Percentiles rank a stretch among this genome's conserved stretches.
phyloP scores from a whole-genome alignment of 2,329 filamentous ascomycete genomes.

The Trichophyton verrucosum region DNA sequence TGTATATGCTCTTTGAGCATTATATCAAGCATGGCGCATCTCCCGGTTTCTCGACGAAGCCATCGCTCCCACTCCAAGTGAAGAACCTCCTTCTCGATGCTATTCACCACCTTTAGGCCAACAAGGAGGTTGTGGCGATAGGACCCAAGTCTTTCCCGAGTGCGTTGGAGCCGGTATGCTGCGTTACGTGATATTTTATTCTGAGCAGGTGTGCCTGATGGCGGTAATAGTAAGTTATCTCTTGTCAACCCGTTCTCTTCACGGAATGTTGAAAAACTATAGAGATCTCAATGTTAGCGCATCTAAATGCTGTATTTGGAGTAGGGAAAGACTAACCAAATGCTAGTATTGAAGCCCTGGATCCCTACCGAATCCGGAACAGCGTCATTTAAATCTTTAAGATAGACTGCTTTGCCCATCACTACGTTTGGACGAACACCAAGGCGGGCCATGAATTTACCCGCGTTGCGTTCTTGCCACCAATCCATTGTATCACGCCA shows the following conservation, averaged over 20 bases:
- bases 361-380: slow-evolving; percentile 29
- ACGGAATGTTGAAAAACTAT: slow-evolving; percentile 31
- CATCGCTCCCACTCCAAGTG: slow-evolving; percentile 88
- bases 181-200: slow-evolving; percentile 24
- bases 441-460: slow-evolving; percentile 66
- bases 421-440: slow-evolving; percentile 66
- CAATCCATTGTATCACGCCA: slow-evolving; percentile 62
- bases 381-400: slow-evolving; percentile 64
- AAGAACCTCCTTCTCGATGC: slow-evolving; percentile 73
- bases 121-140: slow-evolving; percentile 87
- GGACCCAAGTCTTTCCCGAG: slow-evolving; percentile 67
- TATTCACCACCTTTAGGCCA: slow-evolving; percentile 79
- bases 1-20: slow-evolving; percentile 29
- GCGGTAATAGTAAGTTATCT: slow-evolving; percentile 17
- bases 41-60: slow-evolving; percentile 63
- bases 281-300: neutral
- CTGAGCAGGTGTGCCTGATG: slow-evolving; percentile 15
- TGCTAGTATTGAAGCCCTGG: slow-evolving; percentile 20
- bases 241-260: slow-evolving; percentile 27
- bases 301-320: neutral
- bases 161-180: slow-evolving; percentile 54
- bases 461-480: slow-evolving; percentile 75
- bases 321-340: slow-evolving; percentile 19
- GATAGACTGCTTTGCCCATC: slow-evolving; percentile 77
- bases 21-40: slow-evolving; percentile 54